Percentiles rank a stretch among this genome's conserved stretches.
Conservation (phyloP, 169 alveolate genomes). For the Eimeria necatrix region DNA sequence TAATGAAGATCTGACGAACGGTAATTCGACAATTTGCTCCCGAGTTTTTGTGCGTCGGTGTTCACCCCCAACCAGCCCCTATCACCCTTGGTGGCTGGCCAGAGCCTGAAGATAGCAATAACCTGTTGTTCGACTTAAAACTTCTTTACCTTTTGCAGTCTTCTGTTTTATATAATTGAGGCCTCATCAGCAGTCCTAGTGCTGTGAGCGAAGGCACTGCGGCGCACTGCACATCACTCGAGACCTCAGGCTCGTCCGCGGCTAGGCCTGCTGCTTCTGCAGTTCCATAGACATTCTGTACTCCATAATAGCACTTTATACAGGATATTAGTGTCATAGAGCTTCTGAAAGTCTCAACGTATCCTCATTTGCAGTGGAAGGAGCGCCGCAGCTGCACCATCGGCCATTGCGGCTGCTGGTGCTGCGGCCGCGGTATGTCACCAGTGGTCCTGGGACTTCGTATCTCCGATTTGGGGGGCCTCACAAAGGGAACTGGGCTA, state of each 20-base stretch:
- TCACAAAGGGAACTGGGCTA: background rate
- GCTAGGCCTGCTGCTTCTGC: slow-evolving; percentile 42
- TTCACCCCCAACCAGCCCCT: no score
- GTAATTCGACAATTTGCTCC: no score
- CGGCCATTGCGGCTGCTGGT: slow-evolving; percentile 35
- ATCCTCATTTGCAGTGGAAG: background rate
- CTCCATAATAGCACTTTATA: background rate
- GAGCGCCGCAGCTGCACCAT: slow-evolving; percentile 22
- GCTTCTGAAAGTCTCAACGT: background rate
- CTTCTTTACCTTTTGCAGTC: no score
- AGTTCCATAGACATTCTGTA: background rate
- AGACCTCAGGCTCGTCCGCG: no score
- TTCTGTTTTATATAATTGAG: no score
- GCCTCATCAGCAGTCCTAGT: no score
- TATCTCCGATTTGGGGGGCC: background rate
- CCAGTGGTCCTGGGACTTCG: background rate
- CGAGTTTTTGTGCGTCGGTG: no score
- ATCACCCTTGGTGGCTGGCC: no score
- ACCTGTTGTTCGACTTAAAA: no score
- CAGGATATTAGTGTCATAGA: background rate
- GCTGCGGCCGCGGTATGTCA: slow-evolving; percentile 18
- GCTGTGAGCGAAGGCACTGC: background rate
- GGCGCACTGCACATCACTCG: background rate
- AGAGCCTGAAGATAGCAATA: no score
- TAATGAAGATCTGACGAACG: no score